These are phyloP conservation scores for Peziza echinospora DNA, from an alignment of 495 filamentous ascomycete genomes.

Conservation along the genomic window DNA sequence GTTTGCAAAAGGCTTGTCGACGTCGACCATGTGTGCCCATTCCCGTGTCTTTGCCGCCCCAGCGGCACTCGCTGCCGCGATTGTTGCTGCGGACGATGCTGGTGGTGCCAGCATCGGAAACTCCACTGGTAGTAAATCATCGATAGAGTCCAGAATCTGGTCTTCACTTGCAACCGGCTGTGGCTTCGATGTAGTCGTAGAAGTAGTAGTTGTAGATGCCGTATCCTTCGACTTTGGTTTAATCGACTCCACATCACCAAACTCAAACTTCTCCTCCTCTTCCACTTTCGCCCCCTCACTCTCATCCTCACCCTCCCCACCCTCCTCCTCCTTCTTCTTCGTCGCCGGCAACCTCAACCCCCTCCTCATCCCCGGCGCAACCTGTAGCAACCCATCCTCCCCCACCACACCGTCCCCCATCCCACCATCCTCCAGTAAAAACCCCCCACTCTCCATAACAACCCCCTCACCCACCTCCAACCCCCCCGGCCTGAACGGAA, in stretches of 20 bases:
- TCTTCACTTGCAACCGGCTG: slow-evolving; percentile 8
- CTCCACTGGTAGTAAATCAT: slow-evolving; percentile 73
- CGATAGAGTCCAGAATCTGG: slow-evolving; percentile 74
- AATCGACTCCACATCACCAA: slow-evolving; percentile 24
- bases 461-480: slow-evolving; percentile 45
- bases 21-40: slow-evolving; percentile 96
- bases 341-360: slow-evolving; percentile 55
- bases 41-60: slow-evolving; percentile 55
- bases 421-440: too few species aligned
- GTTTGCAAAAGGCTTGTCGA: slow-evolving; percentile 74
- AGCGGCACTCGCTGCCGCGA: slow-evolving; percentile 25
- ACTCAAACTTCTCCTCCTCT: slow-evolving; percentile 37
- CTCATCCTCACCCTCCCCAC: slow-evolving; percentile 52
- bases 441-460: slow-evolving; percentile 7
- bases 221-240: slow-evolving; percentile 31
- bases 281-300: slow-evolving; percentile 38
- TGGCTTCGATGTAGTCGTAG: slow-evolving; percentile 18
- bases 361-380: slow-evolving; percentile 61
- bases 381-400: slow-evolving; percentile 57
- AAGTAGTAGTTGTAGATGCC: slow-evolving; percentile 26
- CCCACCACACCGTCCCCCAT: slow-evolving; percentile 20
- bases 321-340: slow-evolving; percentile 32
- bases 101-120: slow-evolving; percentile 84
- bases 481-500: slow-evolving; percentile 86
- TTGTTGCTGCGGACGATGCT: slow-evolving; percentile 1